These are phyloP conservation scores for Thalassia testudinum DNA, from an alignment of 116 monocot genomes.

Conservation along the genomic window DNA sequence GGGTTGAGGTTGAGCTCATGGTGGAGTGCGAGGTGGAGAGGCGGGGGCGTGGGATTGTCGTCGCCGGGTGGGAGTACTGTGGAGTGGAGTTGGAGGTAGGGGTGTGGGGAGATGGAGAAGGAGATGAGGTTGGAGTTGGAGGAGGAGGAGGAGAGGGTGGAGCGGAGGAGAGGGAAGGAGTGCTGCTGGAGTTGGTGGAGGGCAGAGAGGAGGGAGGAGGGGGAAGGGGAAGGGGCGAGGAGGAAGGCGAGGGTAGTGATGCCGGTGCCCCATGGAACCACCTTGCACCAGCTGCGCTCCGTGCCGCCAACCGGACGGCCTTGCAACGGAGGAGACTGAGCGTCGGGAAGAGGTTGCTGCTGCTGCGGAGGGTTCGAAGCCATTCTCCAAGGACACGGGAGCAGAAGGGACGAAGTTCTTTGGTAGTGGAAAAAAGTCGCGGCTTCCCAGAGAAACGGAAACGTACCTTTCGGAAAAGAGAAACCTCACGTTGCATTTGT, in stretches of 20 bases:
- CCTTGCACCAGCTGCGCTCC: constrained; percentile 62
- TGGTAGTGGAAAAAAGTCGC: too few relatives aligned
- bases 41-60: constrained; percentile 2
- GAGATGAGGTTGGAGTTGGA: too few relatives aligned
- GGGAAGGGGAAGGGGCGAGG: constrained; percentile 14
- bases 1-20: constrained; percentile 70
- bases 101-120: constrained; percentile 19
- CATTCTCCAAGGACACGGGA: too few relatives aligned
- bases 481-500: too few relatives aligned
- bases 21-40: constrained; percentile 41
- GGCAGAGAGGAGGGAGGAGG: constrained; percentile 8
- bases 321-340: too few relatives aligned
- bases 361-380: too few relatives aligned
- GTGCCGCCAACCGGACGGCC: constrained; percentile 50
- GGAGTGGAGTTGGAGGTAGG: constrained; percentile 15
- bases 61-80: not conserved
- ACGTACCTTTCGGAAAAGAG: too few relatives aligned
- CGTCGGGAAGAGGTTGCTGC: too few relatives aligned
- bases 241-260: constrained; percentile 35
- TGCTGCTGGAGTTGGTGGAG: constrained; percentile 19
- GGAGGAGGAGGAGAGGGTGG: constrained; percentile 14
- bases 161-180: constrained; percentile 35
- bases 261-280: constrained; percentile 73
- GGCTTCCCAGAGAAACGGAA: too few relatives aligned
- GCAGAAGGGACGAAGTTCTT: too few relatives aligned